phyloP scores from a whole-genome alignment of 2,329 filamentous ascomycete genomes.

The Cladosporium sp. region DNA sequence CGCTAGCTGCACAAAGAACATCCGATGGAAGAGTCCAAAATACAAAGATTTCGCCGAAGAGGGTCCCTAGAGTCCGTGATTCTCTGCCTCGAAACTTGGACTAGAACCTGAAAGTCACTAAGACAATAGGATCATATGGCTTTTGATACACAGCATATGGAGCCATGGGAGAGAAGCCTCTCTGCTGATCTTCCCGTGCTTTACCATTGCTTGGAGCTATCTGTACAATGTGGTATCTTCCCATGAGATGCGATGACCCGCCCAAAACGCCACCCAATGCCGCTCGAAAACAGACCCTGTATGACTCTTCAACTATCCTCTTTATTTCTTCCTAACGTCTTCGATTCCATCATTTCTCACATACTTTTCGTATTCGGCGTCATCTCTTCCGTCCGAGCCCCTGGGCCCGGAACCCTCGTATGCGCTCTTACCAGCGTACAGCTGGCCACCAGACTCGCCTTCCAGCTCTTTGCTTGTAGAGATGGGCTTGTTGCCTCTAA shows the following conservation, averaged over 20 bases:
- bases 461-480: slow-evolving; percentile 60
- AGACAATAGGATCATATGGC: too few relatives aligned
- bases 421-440: slow-evolving; percentile 65
- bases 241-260: not conserved
- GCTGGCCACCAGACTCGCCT: slow-evolving; percentile 49
- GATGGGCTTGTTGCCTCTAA: slow-evolving; percentile 87
- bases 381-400: slow-evolving; percentile 26
- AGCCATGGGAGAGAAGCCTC: too few relatives aligned
- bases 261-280: slow-evolving; percentile 11
- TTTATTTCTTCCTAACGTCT: slow-evolving; percentile 26
- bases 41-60: too few relatives aligned
- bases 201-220: not conserved
- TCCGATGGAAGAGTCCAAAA: too few relatives aligned
- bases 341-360: slow-evolving; percentile 26
- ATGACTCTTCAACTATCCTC: not conserved
- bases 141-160: too few relatives aligned
- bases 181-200: too few relatives aligned
- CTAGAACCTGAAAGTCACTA: too few relatives aligned
- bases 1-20: too few relatives aligned
- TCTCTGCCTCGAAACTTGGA: too few relatives aligned
- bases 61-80: too few relatives aligned
- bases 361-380: slow-evolving; percentile 27
- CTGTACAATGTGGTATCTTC: not conserved
- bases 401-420: slow-evolving; percentile 23
- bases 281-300: not conserved